A percentile compares a stretch with the other conserved stretches of the same genome.
Evolutionary conservation across 169 alveolate species (phyloP).

Genomic region (Plasmodium reichenowi): DNA sequence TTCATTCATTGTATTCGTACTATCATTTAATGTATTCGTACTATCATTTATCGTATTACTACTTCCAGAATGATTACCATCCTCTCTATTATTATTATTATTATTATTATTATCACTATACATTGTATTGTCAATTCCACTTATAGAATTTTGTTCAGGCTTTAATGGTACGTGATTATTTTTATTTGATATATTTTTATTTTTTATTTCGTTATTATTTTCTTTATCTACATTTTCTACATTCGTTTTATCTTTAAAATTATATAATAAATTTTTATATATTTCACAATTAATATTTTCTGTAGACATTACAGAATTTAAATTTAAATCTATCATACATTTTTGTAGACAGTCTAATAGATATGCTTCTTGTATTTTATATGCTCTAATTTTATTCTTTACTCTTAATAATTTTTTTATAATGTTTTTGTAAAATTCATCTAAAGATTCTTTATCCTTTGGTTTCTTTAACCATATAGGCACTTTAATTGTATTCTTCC

Average conservation of each 20-base stretch:
- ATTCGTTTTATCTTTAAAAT: not conserved
- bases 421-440: constrained; percentile 67
- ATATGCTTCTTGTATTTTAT: constrained; percentile 66
- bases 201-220: not conserved
- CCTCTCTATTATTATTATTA: not conserved
- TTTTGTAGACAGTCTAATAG: constrained; percentile 66
- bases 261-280: constrained; percentile 15
- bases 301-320: constrained; percentile 30
- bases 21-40: not conserved
- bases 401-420: constrained; percentile 73
- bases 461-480: constrained; percentile 76
- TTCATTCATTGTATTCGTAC: not conserved
- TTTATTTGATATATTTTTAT: not conserved
- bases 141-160: not conserved
- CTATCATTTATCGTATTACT: not conserved
- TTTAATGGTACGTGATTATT: too few species aligned
- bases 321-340: constrained; percentile 44
- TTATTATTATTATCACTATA: not conserved
- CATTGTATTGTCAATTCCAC: not conserved
- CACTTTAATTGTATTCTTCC: constrained; percentile 59
- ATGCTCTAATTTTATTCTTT: constrained; percentile 74
- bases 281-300: constrained; percentile 33
- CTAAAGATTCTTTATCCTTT: constrained; percentile 65
- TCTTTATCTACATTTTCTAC: not conserved
- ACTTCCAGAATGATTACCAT: not conserved